Base-by-base conservation (phyloP, 805 yeast genomes). In the Saccharomycopsis fodiens region DNA sequence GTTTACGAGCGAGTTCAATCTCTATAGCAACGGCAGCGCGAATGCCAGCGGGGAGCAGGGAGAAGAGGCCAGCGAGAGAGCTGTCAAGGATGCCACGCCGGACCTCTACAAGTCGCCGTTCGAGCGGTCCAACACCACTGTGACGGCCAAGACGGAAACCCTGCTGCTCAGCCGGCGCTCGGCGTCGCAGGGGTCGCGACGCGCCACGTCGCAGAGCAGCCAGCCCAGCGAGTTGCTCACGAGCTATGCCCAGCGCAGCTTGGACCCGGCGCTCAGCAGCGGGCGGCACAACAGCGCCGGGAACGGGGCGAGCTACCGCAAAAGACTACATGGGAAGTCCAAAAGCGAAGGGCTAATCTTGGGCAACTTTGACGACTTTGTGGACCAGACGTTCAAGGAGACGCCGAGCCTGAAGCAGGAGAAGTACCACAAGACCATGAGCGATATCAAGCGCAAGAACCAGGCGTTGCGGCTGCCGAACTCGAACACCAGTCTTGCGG, bases 351-450 rank as follows among this genome's bases (percentile, higher is more conserved):
- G 36, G 12, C 36, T 32, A 6, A 32, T 32, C 8, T 19, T 32
- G 8, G 36, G 15, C 13, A 42, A 45, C 17, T 40, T 45, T 34
- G 46, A 45, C 46, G 22, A 25, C 8, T 45, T 44, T 27, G 16
- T 44, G 20, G 30, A 21, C 4, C 15, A 30, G 16, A 22, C 13
- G 30, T 45, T 45, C 25, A 40, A 31, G 29, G n/a, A 17, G 25
- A 20, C 7, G 8, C 42, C 16, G 13, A n/a, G 15, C 5, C 34
- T 13, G 16, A 35, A 10, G 29, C 22, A 35, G 12, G 29, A 44
- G 30, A 44, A 42, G 23, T 44, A 40, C 27, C 15, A 44, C 6
- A 6, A 13, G 15, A 23, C 23, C 2, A 25, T 31, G 19, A 34
- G 40, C 16, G 39, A 35, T 12, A 45, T 41, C 30, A 45, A 41